Conservation (phyloP, 2,329 filamentous ascomycete species). For the Fusarium agapanthi region DNA sequence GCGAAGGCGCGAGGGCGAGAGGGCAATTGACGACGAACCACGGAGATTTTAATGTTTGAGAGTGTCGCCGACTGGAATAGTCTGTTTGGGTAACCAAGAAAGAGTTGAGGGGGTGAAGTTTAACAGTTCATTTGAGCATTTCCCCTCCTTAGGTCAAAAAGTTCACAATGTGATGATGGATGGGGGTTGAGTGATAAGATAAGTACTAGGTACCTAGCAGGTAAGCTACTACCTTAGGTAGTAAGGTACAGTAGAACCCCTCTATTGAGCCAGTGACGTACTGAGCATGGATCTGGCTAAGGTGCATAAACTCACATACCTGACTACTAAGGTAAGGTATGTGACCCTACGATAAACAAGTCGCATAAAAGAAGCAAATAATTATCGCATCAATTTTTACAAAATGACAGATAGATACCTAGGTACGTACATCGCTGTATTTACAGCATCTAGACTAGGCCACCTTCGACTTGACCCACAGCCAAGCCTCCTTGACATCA, state of each 20-base stretch:
- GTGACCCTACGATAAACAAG: not conserved
- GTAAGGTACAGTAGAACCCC: not conserved
- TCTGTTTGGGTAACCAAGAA: not conserved
- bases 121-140: conserved; percentile 10
- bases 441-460: not conserved
- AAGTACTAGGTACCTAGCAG: too few relatives aligned
- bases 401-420: not conserved
- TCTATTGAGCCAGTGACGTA: conserved; percentile 26
- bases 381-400: not conserved
- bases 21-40: not conserved
- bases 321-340: too few relatives aligned
- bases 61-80: not conserved
- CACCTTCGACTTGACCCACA: conserved; percentile 19
- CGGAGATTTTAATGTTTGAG: not conserved
- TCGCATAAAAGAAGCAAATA: not conserved
- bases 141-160: conserved; percentile 31
- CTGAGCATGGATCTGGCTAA: not conserved
- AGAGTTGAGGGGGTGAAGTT: not conserved
- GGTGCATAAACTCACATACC: not conserved
- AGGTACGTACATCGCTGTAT: not conserved
- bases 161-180: conserved; percentile 4
- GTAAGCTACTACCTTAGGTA: too few relatives aligned
- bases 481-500: conserved; percentile 38
- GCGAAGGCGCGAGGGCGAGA: not conserved
- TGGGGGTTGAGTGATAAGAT: conserved; percentile 37